Evolutionary conservation across 2,329 filamentous ascomycete genomes (phyloP), one percentile per base, ranked within the genome.

Genomic region (Neofusicoccum laricinum): DNA sequence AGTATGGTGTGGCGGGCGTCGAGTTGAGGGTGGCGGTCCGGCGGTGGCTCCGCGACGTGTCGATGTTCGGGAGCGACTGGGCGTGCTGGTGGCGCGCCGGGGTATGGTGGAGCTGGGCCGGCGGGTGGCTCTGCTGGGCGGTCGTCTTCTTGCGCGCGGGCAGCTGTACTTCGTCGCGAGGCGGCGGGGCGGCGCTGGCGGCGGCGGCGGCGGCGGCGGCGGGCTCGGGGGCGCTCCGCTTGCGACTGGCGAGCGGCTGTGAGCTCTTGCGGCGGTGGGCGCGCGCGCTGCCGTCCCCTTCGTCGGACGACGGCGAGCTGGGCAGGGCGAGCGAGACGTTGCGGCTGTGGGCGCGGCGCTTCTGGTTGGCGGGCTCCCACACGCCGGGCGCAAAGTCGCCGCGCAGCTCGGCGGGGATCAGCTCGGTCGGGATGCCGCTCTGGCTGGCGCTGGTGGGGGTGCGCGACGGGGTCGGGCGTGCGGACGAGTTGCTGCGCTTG

Each of bases 361-460:
- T 64, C n/a, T 59, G n/a, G 53, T 59, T 49, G 36, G 45, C 45
- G 25, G 63, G 63, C 55, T 64, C 63, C 63, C 63, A 64, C 30
- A 51, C 63, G 53, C 63, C 63, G 11, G 51, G 53, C 3, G 63
- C 63, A 53, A 64, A 64, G 45, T 64, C 63, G 55, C 63, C 45
- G 53, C 63, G 63, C 53, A 64, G 63, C 41, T 64, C 63, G 25
- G 51, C 53, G 53, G 63, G 63, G 17, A 64, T 64, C 41, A 63
- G 61, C 51, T 64, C 62, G 40, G 51, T 48, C 25, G 62, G 62
- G 51, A 58, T 64, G 62, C 58, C 34, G 53, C 38, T 45, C 15
- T 45, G 46, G 46, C 38, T 30, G 36, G 36, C 36, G 36, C 36
- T 45, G 40, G 61, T 63, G 7, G 61, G 61, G 17, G 61, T 63